Conservation (phyloP, 441 rosid species). For the Macaranga tanarius region DNA sequence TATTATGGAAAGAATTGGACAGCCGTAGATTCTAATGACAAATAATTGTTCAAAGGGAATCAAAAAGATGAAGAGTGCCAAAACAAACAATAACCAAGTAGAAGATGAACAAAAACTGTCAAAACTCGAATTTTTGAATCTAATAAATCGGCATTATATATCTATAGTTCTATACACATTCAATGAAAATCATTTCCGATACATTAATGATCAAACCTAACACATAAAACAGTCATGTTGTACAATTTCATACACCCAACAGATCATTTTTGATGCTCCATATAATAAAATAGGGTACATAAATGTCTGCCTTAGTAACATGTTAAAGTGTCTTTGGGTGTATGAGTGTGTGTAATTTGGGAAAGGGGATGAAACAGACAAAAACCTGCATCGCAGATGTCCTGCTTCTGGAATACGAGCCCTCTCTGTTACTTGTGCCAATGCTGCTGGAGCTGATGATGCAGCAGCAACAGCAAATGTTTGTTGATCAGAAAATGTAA, state of each 20-base stretch:
- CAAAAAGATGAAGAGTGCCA: background rate
- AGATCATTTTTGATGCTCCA: background rate
- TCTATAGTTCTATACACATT: background rate
- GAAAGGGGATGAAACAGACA: background rate
- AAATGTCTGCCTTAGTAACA: background rate
- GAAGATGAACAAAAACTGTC: background rate
- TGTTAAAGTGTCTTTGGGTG: background rate
- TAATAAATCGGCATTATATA: background rate
- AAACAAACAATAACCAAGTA: background rate
- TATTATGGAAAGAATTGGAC: background rate
- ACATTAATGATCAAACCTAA: background rate
- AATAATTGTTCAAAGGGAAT: background rate
- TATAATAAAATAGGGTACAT: background rate
- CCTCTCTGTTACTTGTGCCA: conserved; percentile 80
- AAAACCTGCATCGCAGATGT: conserved; percentile 92
- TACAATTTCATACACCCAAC: background rate
- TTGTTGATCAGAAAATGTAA: conserved; percentile 64
- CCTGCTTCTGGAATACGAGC: conserved; percentile 97
- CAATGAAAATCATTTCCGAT: background rate
- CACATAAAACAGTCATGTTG: background rate
- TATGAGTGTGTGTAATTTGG: background rate
- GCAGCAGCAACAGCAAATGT: conserved; percentile 68
- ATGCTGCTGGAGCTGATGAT: conserved; percentile 74
- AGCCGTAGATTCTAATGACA: background rate
- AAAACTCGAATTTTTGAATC: conserved; percentile 4